Evolutionary conservation across 495 filamentous ascomycete genomes (phyloP).

Genomic region (Annulohypoxylon bovei): DNA sequence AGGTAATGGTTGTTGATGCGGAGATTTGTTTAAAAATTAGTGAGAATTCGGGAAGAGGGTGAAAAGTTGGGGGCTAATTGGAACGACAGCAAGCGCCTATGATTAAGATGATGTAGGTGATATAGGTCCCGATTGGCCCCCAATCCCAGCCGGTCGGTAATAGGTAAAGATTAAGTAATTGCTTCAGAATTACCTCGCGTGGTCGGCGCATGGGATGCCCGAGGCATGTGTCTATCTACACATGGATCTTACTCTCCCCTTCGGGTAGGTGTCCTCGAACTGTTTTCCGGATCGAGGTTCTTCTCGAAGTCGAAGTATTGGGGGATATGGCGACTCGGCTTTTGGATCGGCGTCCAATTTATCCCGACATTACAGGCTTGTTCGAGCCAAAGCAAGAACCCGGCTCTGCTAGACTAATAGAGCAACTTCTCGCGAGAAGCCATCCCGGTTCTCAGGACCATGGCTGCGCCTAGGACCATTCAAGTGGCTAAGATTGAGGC

Average conservation of each 20-base stretch:
- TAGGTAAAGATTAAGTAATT: background rate
- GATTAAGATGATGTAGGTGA: conserved; percentile 7
- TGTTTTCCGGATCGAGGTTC: background rate
- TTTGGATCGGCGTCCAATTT: background rate
- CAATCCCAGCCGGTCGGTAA: conserved; percentile 20
- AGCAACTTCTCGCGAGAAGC: background rate
- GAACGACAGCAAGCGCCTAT: conserved; percentile 11
- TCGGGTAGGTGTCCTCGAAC: background rate
- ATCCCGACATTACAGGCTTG: conserved; percentile 6
- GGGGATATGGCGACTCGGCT: background rate
- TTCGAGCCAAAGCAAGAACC: background rate
- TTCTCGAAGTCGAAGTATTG: background rate
- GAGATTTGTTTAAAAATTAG: background rate
- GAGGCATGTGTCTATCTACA: background rate
- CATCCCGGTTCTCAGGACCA: background rate
- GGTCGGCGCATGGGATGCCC: background rate
- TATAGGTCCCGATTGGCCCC: conserved; percentile 24
- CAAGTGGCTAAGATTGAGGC: conserved; percentile 7
- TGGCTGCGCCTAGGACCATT: background rate
- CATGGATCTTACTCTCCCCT: background rate
- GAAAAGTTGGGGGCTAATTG: conserved; percentile 17
- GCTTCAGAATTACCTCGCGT: background rate
- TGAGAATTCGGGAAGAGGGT: background rate
- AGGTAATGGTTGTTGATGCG: background rate
- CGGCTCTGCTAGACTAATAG: background rate